Percentiles rank a stretch among this genome's conserved stretches.
Conservation (phyloP, 1,284 basidiomycete genomes). For the Volvariella volvacea region DNA sequence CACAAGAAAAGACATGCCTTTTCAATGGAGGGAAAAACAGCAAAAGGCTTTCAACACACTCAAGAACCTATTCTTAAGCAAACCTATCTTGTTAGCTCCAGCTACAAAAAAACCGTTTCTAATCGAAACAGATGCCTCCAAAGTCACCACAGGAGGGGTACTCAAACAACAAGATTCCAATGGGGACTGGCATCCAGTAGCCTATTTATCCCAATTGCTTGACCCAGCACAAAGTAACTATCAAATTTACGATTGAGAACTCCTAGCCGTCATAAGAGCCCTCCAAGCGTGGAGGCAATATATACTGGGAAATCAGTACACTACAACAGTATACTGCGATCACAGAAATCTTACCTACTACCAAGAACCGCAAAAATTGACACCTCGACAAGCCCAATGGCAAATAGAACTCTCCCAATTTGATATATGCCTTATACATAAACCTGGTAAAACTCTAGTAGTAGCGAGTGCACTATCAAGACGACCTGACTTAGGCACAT, state of each 20-base stretch:
- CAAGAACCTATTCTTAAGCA: conserved; percentile 16
- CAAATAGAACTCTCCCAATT: conserved; percentile 23
- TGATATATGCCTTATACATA: conserved; percentile 29
- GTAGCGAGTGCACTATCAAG: conserved; percentile 33
- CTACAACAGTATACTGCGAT: no score
- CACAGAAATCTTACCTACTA: conserved; percentile 38
- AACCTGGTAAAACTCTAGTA: conserved; percentile 24
- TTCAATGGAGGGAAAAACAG: conserved; percentile 11
- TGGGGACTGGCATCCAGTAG: no score
- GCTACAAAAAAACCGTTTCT: conserved; percentile 14
- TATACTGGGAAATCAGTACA: conserved; percentile 1
- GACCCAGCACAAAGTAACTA: conserved; percentile 32
- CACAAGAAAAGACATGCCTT: conserved; percentile 12
- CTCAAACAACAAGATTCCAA: no score
- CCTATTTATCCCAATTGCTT: no score
- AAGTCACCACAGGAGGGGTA: no score
- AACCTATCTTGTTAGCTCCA: conserved; percentile 16
- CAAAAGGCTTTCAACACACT: conserved; percentile 14
- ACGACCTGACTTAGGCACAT: conserved; percentile 23
- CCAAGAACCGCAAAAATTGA: conserved; percentile 25
- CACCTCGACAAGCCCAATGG: conserved; percentile 35
- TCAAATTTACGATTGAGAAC: conserved; percentile 39
- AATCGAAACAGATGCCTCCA: no score
- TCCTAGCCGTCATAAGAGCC: conserved; percentile 28
- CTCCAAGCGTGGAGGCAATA: conserved; percentile 8